A percentile compares a stretch with the other conserved stretches of the same genome.
Evolutionary conservation across 305 asterid genomes (phyloP).

Genomic region (Solanum hybrid): DNA sequence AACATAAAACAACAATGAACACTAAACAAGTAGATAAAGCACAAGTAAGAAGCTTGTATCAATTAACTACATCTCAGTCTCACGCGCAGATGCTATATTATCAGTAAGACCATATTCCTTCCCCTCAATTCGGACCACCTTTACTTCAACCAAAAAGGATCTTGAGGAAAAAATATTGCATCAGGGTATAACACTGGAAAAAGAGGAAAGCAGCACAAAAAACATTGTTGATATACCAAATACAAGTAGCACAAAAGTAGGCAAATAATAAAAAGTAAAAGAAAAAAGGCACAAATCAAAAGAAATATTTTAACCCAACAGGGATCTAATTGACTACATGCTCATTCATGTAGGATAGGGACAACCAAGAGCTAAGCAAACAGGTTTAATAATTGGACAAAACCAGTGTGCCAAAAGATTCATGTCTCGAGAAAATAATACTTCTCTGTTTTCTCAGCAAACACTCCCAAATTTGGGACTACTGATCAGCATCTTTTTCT

Average conservation of each 20-base stretch:
- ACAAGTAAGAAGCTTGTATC: neutral
- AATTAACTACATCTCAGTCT: neutral
- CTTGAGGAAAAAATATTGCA: neutral
- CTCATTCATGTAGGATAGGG: neutral
- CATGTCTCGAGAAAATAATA: neutral
- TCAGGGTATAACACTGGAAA: neutral
- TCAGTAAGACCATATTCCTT: neutral
- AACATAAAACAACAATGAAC: neutral
- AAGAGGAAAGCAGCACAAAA: neutral
- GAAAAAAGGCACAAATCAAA: neutral
- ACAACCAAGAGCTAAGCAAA: neutral
- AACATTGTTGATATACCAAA: neutral
- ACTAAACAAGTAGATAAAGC: neutral
- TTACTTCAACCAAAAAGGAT: neutral
- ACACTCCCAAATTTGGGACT: neutral
- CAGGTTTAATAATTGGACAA: neutral
- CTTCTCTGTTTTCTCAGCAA: neutral
- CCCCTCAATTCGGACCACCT: neutral
- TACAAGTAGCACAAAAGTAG: neutral
- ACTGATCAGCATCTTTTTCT: neutral
- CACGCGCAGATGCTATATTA: neutral
- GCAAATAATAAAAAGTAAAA: neutral
- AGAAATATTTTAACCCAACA: neutral
- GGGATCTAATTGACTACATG: neutral
- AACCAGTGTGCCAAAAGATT: neutral